Base-by-base conservation (phyloP, 768 basidiomycete species). In the Kwoniella dendrophila region DNA sequence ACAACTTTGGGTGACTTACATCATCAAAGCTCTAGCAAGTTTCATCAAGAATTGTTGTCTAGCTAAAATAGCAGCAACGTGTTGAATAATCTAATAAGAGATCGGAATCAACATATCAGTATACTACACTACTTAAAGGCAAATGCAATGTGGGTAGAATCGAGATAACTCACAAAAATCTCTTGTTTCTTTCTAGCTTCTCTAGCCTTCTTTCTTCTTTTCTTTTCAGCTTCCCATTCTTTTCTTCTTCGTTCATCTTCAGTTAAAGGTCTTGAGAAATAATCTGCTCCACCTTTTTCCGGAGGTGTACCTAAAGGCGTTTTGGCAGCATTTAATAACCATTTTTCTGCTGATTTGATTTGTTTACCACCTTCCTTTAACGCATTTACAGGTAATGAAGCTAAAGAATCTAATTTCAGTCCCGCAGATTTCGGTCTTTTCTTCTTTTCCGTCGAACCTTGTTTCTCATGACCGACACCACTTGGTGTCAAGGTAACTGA, bases 21-120 rank as follows among this genome's bases (percentile, higher is more conserved):
- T 87, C 90, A 97, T 93, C 40, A 96, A 82, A 18, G 90, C 87
- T 63, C 87, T 85, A 16, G 92, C 90, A 27, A 96, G 84, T 74
- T 86, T 90, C 75, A 92, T 84, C 33, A 96, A 80, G 80, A 95
- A 97, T 57, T 86, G 85, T 67, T 94, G 92, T 58, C 94, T 84
- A 63, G 88, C 85, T 44, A 88, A 80, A 76, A 92, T 86, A 14
- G 88, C 87, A 1, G 90, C 90, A 29, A 92, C 87, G 67, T 92
- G 90, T 55, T 86, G 86, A 24, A 89, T 90, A 62, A 90, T 90
- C 89, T 90, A 30, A 16, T 14, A 33, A 27, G 14, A 38, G 44
- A n/a, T 52, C 47, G 55, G 32, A 14, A 16, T 63, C 51, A 63
- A 36, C 40, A 49, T n/a, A 11, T 24, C 16, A 45, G 43, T n/a